phyloP scores from a whole-genome alignment of 441 rosid species.

The Pelargonium myrrhifolium region DNA sequence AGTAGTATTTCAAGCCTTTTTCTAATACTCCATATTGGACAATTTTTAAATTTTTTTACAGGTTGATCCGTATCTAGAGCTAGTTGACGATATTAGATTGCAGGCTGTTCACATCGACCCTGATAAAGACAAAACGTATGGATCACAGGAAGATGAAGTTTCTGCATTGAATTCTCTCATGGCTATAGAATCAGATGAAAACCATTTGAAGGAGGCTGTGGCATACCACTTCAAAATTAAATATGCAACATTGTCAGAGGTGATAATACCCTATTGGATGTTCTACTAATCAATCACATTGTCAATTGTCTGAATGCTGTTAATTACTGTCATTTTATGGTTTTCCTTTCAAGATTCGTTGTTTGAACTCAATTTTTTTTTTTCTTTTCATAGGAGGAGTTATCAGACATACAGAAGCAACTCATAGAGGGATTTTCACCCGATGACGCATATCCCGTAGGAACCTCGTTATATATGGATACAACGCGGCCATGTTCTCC shows the following conservation, averaged over 20 bases:
- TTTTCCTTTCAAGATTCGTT: background rate
- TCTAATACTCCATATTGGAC: too few species aligned
- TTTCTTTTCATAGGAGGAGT: constrained; percentile 50
- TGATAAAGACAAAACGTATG: constrained; percentile 32
- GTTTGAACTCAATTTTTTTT: background rate
- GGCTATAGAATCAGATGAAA: constrained; percentile 39
- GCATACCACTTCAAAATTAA: constrained; percentile 45
- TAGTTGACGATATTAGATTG: constrained; percentile 54
- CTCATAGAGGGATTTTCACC: constrained; percentile 58
- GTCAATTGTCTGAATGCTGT: background rate
- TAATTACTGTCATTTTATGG: background rate
- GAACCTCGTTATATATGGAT: constrained; percentile 67
- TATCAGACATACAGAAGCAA: constrained; percentile 48
- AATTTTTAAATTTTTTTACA: constrained; percentile 18
- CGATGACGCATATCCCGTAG: constrained; percentile 75
- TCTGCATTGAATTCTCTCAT: constrained; percentile 46
- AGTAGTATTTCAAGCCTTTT: background rate
- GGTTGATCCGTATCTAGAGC: constrained; percentile 73
- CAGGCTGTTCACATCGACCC: constrained; percentile 38
- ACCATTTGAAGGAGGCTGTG: constrained; percentile 48
- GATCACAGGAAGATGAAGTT: constrained; percentile 58
- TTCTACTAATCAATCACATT: background rate
- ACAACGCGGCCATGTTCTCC: constrained; percentile 82
- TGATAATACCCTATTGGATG: constrained; percentile 16
- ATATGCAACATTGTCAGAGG: constrained; percentile 60